These are phyloP conservation scores for Geotrichum aggregatum DNA, from an alignment of 1,139 yeast genomes.

Conservation along the genomic window DNA sequence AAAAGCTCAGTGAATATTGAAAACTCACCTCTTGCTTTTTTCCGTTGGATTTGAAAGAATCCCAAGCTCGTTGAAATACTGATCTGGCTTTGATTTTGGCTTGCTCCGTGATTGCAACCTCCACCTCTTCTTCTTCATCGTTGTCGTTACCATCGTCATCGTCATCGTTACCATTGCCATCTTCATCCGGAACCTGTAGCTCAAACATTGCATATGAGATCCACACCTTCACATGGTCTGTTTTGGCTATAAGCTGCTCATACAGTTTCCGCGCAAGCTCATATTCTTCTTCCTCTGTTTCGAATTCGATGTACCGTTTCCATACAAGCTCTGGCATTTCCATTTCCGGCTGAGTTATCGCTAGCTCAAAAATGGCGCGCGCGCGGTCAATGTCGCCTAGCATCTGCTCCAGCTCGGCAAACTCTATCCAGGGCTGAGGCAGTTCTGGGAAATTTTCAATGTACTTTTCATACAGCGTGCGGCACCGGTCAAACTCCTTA, in stretches of 20 bases:
- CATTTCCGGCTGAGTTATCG: conserved; percentile 40
- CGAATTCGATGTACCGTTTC: conserved; percentile 54
- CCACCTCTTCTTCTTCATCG: conserved; percentile 40
- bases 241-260: conserved; percentile 42
- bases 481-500: conserved; percentile 56
- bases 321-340: conserved; percentile 44
- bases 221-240: conserved; percentile 51
- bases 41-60: conserved; percentile 41
- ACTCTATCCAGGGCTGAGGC: conserved; percentile 51
- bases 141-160: conserved; percentile 41
- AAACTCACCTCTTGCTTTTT: conserved; percentile 40
- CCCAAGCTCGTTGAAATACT: conserved; percentile 55
- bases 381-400: conserved; percentile 70
- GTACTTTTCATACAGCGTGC: conserved; percentile 66
- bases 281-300: conserved; percentile 56
- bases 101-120: conserved; percentile 48
- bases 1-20: not conserved
- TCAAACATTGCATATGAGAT: conserved; percentile 69
- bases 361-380: conserved; percentile 57
- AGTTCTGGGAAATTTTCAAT: conserved; percentile 51
- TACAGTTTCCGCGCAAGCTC: conserved; percentile 54
- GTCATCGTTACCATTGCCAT: conserved; percentile 42
- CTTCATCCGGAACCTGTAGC: conserved; percentile 51
- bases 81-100: conserved; percentile 52
- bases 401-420: conserved; percentile 62